These are phyloP conservation scores for Salvia hispanica DNA, from an alignment of 257 asterid species.

Conservation along the genomic window DNA sequence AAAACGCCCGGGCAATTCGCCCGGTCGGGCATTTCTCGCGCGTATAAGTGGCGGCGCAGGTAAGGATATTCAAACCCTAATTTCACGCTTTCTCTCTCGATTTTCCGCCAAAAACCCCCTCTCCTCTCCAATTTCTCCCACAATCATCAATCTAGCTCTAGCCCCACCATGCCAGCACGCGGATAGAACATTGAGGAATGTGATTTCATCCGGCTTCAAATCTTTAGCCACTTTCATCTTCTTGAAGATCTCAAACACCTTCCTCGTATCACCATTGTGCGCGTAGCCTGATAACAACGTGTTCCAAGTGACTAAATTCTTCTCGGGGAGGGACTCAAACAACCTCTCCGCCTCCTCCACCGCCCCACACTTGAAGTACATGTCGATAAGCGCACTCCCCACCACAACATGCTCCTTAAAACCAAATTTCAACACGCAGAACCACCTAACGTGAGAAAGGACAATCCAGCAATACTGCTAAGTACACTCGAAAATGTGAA, in stretches of 20 bases:
- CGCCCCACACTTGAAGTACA: slow-evolving; percentile 83
- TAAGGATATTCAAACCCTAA: no score
- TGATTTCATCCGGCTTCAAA: slow-evolving; percentile 59
- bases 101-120: no score
- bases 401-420: slow-evolving; percentile 56
- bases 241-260: slow-evolving; percentile 57
- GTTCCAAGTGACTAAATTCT: slow-evolving; percentile 87
- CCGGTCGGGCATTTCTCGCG: no score
- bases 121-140: no score
- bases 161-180: slow-evolving; percentile 63
- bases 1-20: no score
- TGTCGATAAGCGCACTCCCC: slow-evolving; percentile 77
- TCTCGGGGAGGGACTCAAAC: slow-evolving; percentile 53
- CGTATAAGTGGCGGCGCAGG: no score
- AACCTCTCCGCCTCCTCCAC: slow-evolving; percentile 46
- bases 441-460: slow-evolving; percentile 56
- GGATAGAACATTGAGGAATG: slow-evolving; percentile 62
- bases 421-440: slow-evolving; percentile 54
- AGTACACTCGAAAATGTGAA: slow-evolving; percentile 66
- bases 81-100: no score
- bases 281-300: slow-evolving; percentile 73
- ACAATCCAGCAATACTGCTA: slow-evolving; percentile 66
- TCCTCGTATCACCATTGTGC: slow-evolving; percentile 51
- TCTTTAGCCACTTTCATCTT: slow-evolving; percentile 38
- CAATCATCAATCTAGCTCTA: no score